Percentiles rank a stretch among this genome's conserved stretches.
Evolutionary conservation across 805 yeast genomes (phyloP).

Genomic region (Myxozyma neglecta): DNA sequence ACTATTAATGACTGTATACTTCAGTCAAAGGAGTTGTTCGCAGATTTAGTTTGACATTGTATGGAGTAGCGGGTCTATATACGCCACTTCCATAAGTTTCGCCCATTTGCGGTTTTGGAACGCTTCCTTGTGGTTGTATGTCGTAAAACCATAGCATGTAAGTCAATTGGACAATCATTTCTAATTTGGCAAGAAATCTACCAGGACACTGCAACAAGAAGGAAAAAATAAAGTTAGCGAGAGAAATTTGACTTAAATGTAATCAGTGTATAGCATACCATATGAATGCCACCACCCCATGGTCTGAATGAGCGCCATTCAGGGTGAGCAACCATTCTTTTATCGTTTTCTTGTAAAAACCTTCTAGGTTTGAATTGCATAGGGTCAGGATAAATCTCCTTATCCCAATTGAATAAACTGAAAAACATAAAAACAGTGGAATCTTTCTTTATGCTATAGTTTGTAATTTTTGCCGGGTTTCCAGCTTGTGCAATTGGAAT

Average conservation of each 20-base stretch:
- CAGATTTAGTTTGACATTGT: slow-evolving; percentile 4
- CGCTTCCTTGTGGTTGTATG: slow-evolving; percentile 1
- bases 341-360: slow-evolving; percentile 11
- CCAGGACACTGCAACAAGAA: slow-evolving; percentile 18
- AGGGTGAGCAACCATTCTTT: not conserved
- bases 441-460: not conserved
- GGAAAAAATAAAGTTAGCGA: not conserved
- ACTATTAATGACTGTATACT: not conserved
- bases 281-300: slow-evolving; percentile 26
- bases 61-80: slow-evolving; percentile 1
- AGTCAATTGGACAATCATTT: slow-evolving; percentile 6
- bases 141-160: slow-evolving; percentile 13
- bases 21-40: slow-evolving; percentile 2
- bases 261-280: slow-evolving; percentile 1
- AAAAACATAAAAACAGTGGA: slow-evolving; percentile 2
- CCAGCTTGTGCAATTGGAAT: slow-evolving; percentile 1
- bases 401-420: slow-evolving; percentile 22
- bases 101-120: slow-evolving; percentile 8
- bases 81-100: slow-evolving; percentile 10
- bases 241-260: not conserved
- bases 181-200: slow-evolving; percentile 10
- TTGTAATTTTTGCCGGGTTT: not conserved
- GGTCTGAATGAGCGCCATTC: slow-evolving; percentile 19
- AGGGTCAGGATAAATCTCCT: slow-evolving; percentile 23
- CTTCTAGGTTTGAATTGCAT: slow-evolving; percentile 12